These are phyloP conservation scores for Tritrichomonas musculus DNA, from an alignment of 208 protist genomes.

Conservation along the genomic window DNA sequence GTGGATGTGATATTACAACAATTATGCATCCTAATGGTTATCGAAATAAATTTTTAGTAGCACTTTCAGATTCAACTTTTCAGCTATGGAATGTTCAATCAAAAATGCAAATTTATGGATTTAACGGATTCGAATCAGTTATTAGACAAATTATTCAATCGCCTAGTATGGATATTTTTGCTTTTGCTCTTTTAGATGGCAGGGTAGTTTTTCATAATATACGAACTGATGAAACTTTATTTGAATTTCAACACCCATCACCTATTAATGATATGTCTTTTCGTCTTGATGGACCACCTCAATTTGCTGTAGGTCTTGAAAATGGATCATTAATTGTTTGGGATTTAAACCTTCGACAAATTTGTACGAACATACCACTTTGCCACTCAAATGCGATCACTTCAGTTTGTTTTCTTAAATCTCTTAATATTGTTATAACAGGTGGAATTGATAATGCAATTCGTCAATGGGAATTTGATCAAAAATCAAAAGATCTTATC, in stretches of 20 bases:
- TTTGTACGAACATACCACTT: background rate
- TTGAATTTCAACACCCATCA: background rate
- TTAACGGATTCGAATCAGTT: background rate
- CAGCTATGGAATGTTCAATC: background rate
- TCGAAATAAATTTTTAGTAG: background rate
- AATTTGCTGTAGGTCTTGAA: background rate
- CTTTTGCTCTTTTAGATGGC: background rate
- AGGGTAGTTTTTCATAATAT: constrained; percentile 7
- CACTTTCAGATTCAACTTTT: background rate
- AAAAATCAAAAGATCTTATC: background rate
- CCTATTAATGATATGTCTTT: background rate
- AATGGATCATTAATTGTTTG: background rate
- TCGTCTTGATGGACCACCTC: background rate
- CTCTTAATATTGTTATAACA: background rate
- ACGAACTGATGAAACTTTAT: background rate
- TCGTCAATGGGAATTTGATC: background rate
- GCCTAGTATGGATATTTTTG: background rate
- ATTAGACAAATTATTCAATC: background rate
- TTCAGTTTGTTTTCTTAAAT: background rate
- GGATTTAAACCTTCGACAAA: background rate
- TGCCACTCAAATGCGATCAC: background rate
- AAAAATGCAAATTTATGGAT: background rate
- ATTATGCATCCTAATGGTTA: background rate
- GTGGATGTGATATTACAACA: background rate
- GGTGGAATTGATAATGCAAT: background rate